phyloP scores from a whole-genome alignment of 306 rosid species.

The Cucurbita maxima region DNA sequence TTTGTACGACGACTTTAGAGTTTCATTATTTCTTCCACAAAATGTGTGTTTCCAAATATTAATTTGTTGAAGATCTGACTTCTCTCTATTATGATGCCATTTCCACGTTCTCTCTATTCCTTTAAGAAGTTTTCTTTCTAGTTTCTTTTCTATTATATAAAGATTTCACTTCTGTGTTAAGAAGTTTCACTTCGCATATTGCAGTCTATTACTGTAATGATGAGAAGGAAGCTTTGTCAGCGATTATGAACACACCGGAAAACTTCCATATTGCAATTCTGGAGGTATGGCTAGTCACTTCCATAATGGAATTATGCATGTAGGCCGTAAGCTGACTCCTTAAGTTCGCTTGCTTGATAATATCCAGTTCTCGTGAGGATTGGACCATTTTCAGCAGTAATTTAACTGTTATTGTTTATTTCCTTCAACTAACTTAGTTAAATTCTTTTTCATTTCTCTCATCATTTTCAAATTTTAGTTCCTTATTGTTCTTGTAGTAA shows the following conservation, averaged over 20 bases:
- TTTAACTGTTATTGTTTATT: neutral
- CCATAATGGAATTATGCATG: neutral
- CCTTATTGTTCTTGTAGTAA: neutral
- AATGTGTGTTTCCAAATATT: neutral
- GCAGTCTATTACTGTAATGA: neutral
- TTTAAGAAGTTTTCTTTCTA: neutral
- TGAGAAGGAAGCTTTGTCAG: constrained; percentile 5
- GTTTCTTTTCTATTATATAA: neutral
- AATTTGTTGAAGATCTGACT: neutral
- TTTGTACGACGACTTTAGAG: neutral
- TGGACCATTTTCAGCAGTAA: neutral
- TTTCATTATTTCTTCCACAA: neutral
- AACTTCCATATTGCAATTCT: constrained; percentile 9
- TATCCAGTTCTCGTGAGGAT: neutral
- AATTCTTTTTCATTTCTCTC: neutral
- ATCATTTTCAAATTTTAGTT: neutral
- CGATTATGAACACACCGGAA: neutral
- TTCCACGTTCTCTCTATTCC: neutral
- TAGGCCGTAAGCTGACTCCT: neutral
- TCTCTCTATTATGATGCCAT: neutral
- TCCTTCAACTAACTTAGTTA: neutral
- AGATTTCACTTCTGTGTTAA: neutral
- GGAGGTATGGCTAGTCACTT: neutral
- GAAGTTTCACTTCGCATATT: neutral
- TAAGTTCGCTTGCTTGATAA: neutral